Conservation (phyloP, 2,329 filamentous ascomycete species). For the Falciphora oryzae region DNA sequence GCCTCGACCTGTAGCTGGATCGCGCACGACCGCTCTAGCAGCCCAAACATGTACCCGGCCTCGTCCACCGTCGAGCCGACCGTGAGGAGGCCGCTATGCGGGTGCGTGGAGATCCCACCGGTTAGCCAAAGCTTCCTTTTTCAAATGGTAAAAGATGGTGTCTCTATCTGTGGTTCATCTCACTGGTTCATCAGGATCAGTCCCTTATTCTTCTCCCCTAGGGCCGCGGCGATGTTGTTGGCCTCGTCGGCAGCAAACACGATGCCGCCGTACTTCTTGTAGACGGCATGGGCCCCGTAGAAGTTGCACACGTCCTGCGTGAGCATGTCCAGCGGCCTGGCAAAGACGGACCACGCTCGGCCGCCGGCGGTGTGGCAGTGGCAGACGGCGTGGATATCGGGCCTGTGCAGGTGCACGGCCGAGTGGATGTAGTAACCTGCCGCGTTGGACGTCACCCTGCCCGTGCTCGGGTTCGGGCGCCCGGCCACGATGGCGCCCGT, state of each 20-base stretch:
- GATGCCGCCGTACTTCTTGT: slow-evolving; percentile 50
- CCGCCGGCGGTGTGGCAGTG: slow-evolving; percentile 63
- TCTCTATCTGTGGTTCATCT: background rate
- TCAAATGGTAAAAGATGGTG: background rate
- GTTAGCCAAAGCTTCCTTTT: background rate
- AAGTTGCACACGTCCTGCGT: slow-evolving; percentile 63
- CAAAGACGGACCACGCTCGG: slow-evolving; percentile 63
- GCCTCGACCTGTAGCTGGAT: slow-evolving; percentile 65
- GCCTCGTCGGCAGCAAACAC: slow-evolving; percentile 60
- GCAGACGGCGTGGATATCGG: slow-evolving; percentile 60
- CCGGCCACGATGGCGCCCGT: slow-evolving; percentile 58
- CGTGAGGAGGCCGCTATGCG: slow-evolving; percentile 52
- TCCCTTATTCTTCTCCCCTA: slow-evolving; percentile 53
- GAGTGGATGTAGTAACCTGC: slow-evolving; percentile 67
- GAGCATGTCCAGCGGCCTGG: slow-evolving; percentile 61
- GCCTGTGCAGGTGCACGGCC: slow-evolving; percentile 60
- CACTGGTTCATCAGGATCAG: slow-evolving; percentile 62
- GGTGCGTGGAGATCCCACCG: background rate
- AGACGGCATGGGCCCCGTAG: slow-evolving; percentile 55
- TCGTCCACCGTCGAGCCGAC: slow-evolving; percentile 69
- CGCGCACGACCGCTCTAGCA: slow-evolving; percentile 63
- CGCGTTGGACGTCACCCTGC: slow-evolving; percentile 47
- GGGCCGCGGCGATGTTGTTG: slow-evolving; percentile 52
- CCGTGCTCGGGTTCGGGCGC: slow-evolving; percentile 42
- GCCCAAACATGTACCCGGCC: slow-evolving; percentile 63